Percentiles rank a stretch among this genome's conserved stretches.
Conservation (phyloP, 2,329 filamentous ascomycete genomes). For the Neurospora sp. region DNA sequence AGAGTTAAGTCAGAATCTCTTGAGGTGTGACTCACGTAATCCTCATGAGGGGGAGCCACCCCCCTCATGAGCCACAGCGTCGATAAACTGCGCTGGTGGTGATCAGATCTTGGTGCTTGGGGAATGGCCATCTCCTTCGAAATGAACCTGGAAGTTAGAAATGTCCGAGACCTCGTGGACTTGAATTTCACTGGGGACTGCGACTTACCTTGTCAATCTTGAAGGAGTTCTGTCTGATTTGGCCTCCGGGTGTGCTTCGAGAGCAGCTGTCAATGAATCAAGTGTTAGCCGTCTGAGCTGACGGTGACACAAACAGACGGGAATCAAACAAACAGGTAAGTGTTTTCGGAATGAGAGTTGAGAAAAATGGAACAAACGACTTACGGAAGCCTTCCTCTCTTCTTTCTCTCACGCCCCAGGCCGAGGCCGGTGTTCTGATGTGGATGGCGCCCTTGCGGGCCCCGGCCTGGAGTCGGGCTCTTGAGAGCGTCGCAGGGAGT, state of each 20-base stretch:
- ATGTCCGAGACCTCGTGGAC: background rate
- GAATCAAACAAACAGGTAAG: background rate
- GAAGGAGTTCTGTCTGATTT: background rate
- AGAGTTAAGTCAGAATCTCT: slow-evolving; percentile 47
- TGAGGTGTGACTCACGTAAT: slow-evolving; percentile 66
- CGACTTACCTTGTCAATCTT: background rate
- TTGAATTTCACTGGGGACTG: background rate
- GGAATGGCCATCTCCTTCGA: background rate
- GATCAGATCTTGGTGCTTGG: background rate
- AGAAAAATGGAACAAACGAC: background rate
- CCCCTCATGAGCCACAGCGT: slow-evolving; percentile 57
- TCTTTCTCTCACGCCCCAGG: background rate
- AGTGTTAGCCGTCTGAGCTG: background rate
- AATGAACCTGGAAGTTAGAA: background rate
- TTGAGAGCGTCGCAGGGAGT: background rate
- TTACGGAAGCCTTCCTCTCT: background rate
- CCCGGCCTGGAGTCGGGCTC: background rate
- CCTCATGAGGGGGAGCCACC: slow-evolving; percentile 57
- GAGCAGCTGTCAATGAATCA: background rate
- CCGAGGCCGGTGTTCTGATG: background rate
- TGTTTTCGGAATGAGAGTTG: background rate
- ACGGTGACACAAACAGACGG: background rate
- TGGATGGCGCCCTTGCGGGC: background rate
- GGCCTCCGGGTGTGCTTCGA: background rate
- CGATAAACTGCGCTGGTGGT: slow-evolving; percentile 55